Evolutionary conservation across 164 flowering plant genomes (phyloP).

Genomic region (Kalanchoe fedtschenkoi): DNA sequence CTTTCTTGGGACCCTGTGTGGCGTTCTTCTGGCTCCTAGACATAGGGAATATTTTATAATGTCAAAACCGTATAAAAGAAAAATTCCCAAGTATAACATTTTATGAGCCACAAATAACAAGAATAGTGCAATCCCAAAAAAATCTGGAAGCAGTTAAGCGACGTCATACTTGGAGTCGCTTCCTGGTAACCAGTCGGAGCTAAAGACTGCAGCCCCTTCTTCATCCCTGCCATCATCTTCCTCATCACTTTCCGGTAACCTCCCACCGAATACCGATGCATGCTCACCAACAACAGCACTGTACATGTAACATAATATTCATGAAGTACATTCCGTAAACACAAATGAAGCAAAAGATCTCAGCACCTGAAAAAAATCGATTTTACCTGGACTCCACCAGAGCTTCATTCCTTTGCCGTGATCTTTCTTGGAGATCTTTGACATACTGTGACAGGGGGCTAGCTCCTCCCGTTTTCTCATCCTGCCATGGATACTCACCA

Average conservation of each 20-base stretch:
- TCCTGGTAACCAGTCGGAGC: conserved; percentile 72
- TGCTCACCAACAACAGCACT: conserved; percentile 73
- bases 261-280: conserved; percentile 43
- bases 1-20: conserved; percentile 18
- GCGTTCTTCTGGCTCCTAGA: conserved; percentile 12
- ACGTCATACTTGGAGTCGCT: conserved; percentile 37
- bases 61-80: not conserved
- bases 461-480: conserved; percentile 44
- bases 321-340: not conserved
- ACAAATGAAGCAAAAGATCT: not conserved
- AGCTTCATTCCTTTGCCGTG: conserved; percentile 50
- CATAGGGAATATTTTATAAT: not conserved
- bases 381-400: conserved; percentile 63
- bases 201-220: conserved; percentile 43
- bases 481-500: conserved; percentile 24
- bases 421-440: conserved; percentile 41
- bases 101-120: not conserved
- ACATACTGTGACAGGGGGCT: conserved; percentile 72
- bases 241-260: conserved; percentile 23
- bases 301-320: conserved; percentile 12
- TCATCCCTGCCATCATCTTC: conserved; percentile 21
- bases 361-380: not conserved
- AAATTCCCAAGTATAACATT: not conserved
- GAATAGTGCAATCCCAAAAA: not conserved
- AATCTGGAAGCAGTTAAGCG: not conserved